Percentiles rank a stretch among this genome's conserved stretches.
phyloP scores from a whole-genome alignment of 768 basidiomycete species.

The Pisolithus sp. region DNA sequence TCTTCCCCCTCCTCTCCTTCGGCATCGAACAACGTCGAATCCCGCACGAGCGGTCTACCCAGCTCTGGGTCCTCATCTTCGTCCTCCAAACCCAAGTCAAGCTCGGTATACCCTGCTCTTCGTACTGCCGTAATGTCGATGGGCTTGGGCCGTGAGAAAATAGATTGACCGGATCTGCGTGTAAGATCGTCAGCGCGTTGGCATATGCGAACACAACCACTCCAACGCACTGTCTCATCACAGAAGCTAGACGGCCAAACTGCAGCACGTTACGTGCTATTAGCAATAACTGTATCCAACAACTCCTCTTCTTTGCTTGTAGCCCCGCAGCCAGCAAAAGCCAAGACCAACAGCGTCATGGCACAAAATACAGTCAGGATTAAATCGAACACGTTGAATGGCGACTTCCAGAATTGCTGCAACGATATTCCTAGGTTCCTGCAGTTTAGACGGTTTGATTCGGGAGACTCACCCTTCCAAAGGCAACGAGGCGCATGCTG shows the following conservation, averaged over 20 bases:
- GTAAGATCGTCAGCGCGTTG: constrained; percentile 5
- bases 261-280: constrained; percentile 91
- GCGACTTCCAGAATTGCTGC: constrained; percentile 96
- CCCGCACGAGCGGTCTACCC: constrained; percentile 50
- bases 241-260: constrained; percentile 85
- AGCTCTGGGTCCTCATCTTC: constrained; percentile 52
- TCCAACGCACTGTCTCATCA: constrained; percentile 80
- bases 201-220: constrained; percentile 1
- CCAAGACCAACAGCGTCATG: constrained; percentile 80
- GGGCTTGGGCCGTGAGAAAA: constrained; percentile 80
- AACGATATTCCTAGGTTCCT: neutral
- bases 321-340: constrained; percentile 77
- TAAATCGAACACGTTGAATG: constrained; percentile 85
- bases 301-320: constrained; percentile 91
- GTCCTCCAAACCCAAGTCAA: constrained; percentile 70
- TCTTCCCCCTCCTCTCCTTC: constrained; percentile 30
- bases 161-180: constrained; percentile 77
- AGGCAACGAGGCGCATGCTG: constrained; percentile 82
- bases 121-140: constrained; percentile 75
- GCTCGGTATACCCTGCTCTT: constrained; percentile 49
- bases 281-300: constrained; percentile 84
- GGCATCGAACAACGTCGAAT: constrained; percentile 62
- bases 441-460: neutral
- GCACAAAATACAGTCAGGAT: constrained; percentile 86
- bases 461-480: constrained; percentile 68